phyloP scores from a whole-genome alignment of 2,329 filamentous ascomycete species.

The Aspergillus piperis region DNA sequence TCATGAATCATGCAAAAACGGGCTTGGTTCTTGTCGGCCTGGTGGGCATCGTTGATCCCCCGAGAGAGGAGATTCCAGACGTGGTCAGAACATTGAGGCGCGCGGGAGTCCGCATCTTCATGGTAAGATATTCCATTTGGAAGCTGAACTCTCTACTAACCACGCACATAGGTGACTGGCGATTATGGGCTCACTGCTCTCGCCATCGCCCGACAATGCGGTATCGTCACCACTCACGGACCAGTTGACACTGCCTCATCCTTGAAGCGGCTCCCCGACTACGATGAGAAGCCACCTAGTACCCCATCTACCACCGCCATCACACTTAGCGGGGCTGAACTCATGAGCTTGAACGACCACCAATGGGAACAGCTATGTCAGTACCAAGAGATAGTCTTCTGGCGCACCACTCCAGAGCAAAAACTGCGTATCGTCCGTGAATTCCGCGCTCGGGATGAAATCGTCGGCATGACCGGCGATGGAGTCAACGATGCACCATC shows the following conservation, averaged over 20 bases:
- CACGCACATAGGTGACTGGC: constrained; percentile 61
- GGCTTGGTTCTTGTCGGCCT: constrained; percentile 58
- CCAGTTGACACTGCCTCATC: constrained; percentile 57
- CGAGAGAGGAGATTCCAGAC: constrained; percentile 60
- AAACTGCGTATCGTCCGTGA: constrained; percentile 78
- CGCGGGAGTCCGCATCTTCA: constrained; percentile 74
- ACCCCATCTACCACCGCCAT: constrained; percentile 48
- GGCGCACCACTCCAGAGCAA: constrained; percentile 74
- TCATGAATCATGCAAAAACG: constrained; percentile 54
- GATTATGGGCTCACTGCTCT: constrained; percentile 75
- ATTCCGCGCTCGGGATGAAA: constrained; percentile 63
- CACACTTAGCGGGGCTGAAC: constrained; percentile 65
- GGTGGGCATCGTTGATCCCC: constrained; percentile 62
- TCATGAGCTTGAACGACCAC: constrained; percentile 64
- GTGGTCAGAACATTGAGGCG: constrained; percentile 64
- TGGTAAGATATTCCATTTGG: constrained; percentile 51
- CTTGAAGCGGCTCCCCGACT: constrained; percentile 43
- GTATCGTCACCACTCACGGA: constrained; percentile 60
- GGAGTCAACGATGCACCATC: constrained; percentile 56
- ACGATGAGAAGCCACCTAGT: constrained; percentile 22
- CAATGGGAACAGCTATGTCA: constrained; percentile 68
- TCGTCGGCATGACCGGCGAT: constrained; percentile 57
- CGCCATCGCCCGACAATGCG: constrained; percentile 71
- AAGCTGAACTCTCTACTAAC: background rate
- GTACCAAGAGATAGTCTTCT: constrained; percentile 75